Base-by-base conservation (phyloP, 2,329 filamentous ascomycete species). In the Monilinia laxa region DNA sequence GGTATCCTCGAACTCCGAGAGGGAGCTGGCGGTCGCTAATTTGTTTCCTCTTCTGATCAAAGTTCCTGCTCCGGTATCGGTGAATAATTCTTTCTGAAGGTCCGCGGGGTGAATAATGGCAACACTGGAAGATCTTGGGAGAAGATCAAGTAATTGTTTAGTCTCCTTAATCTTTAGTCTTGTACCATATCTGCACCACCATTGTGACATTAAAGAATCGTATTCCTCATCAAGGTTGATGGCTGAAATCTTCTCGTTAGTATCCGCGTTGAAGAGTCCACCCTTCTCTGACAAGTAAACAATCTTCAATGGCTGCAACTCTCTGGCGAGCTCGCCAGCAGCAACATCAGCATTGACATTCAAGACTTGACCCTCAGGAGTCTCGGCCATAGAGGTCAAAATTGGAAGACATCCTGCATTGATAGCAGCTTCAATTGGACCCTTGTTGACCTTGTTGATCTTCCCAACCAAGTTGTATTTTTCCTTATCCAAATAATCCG, bases 241-340 rank as follows among this genome's bases (percentile, higher is more conserved):
- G 68, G 90, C 91, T 7, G 94, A 97, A 76, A 98, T 98, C 82
- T 97, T 96, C 82, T 94, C 90, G 68, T 90, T 90, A n/a, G 89
- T 91, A 70, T 96, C 91, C 68, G 93, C 93, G 77, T 98, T 92
- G 80, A 97, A 96, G 45, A 99, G 81, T 10, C 94, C 95, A 60
- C 95, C 95, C 84, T 98, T 98, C 81, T 99, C 95, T 6, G 93
- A 96, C n/a, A 98, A 84, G 78, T 97, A 99, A 68, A 99, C 93
- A 69, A 98, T 94, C 87, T 99, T 99, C 75, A 98, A 82, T 35
- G 95, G 95, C 79, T 98, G 89, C 64, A 99, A 83, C 66, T 91
- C 87, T 68, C 92, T 89, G 31, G 95, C 94, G 69, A 99, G 84
- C 81, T 97, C 94, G 71, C 93, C 93, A 40, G 95, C 95, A 47